These are phyloP conservation scores for Lachnellula subtilissima DNA, from an alignment of 2,329 filamentous ascomycete genomes.

Conservation along the genomic window DNA sequence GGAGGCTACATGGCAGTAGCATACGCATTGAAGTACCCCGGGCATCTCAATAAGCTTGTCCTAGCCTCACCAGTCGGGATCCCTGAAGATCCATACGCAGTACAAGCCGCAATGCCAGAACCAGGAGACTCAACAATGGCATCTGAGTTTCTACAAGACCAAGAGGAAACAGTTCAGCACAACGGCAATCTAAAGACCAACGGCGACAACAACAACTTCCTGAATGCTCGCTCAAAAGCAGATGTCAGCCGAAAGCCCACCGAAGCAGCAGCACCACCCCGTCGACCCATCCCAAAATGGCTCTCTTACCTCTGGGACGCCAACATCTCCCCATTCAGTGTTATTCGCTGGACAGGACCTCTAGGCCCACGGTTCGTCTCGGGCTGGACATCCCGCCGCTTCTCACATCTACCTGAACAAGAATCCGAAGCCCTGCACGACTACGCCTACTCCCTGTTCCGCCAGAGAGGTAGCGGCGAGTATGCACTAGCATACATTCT, in stretches of 20 bases:
- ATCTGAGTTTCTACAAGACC: constrained; percentile 76
- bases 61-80: constrained; percentile 92
- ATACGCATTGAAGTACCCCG: constrained; percentile 95
- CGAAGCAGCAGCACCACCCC: constrained; percentile 27
- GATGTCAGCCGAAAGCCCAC: constrained; percentile 34
- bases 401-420: constrained; percentile 75
- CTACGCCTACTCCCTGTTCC: constrained; percentile 92
- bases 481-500: constrained; percentile 91
- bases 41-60: constrained; percentile 90
- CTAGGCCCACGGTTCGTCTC: constrained; percentile 88
- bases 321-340: constrained; percentile 90
- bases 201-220: constrained; percentile 46
- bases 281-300: constrained; percentile 71
- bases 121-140: constrained; percentile 66
- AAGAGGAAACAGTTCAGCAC: constrained; percentile 42
- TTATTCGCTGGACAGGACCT: constrained; percentile 83
- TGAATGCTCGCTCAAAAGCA: constrained; percentile 42
- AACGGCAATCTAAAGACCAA: constrained; percentile 30
- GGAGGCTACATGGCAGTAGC: constrained; percentile 93
- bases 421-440: constrained; percentile 85
- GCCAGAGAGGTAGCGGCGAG: constrained; percentile 85
- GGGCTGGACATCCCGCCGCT: constrained; percentile 89
- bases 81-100: constrained; percentile 88
- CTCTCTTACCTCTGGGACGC: constrained; percentile 93
- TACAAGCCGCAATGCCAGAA: constrained; percentile 74